Evolutionary conservation across 2,329 filamentous ascomycete species (phyloP).

Genomic region (Dactylellina cionopaga): DNA sequence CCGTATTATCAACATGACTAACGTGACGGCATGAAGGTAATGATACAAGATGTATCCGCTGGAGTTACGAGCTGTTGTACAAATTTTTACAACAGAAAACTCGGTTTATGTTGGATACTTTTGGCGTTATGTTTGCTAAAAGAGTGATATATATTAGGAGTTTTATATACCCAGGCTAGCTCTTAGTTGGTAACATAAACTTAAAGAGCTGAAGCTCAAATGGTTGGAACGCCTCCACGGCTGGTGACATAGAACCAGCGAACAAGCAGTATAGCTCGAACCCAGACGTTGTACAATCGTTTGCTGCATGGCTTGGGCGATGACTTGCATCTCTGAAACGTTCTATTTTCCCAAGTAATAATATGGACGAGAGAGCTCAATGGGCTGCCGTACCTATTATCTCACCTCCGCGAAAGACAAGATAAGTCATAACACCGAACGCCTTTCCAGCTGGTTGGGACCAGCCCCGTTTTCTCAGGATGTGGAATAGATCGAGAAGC

Average conservation of each 20-base stretch:
- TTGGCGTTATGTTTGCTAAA: neutral
- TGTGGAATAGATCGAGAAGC: slow-evolving; percentile 52
- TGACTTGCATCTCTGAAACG: slow-evolving; percentile 52
- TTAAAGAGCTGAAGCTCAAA: slow-evolving; percentile 16
- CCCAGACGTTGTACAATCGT: slow-evolving; percentile 13
- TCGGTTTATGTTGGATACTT: slow-evolving; percentile 37
- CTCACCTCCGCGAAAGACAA: slow-evolving; percentile 36
- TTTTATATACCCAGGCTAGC: slow-evolving; percentile 41
- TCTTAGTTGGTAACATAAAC: slow-evolving; percentile 24
- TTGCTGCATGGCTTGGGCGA: slow-evolving; percentile 38
- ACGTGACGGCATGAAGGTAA: slow-evolving; percentile 4
- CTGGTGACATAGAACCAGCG: neutral
- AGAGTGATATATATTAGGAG: slow-evolving; percentile 32
- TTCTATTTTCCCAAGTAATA: slow-evolving; percentile 43
- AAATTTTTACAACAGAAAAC: slow-evolving; percentile 38
- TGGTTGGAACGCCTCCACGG: slow-evolving; percentile 14
- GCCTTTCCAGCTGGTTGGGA: slow-evolving; percentile 34
- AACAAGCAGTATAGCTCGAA: neutral
- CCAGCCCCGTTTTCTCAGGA: slow-evolving; percentile 46
- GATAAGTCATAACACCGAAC: slow-evolving; percentile 44
- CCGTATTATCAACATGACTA: slow-evolving; percentile 25
- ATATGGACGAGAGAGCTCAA: slow-evolving; percentile 47
- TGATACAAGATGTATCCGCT: neutral
- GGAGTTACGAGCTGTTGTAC: slow-evolving; percentile 25
- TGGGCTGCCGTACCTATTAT: slow-evolving; percentile 40